phyloP scores from a whole-genome alignment of 306 rosid species.

The Begonia loranthoides region DNA sequence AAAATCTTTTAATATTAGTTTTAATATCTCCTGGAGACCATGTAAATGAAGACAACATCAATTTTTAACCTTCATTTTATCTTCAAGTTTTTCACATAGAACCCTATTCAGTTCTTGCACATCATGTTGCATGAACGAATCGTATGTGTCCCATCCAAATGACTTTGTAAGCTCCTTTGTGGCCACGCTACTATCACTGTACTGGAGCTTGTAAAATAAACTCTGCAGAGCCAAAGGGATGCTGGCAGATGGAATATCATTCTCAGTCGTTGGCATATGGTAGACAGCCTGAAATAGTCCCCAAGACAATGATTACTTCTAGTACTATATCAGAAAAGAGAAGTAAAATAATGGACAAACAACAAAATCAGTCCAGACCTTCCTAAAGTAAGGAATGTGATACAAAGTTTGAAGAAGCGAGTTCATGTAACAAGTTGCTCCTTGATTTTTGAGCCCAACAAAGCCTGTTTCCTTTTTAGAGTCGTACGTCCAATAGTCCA shows the following conservation, averaged over 20 bases:
- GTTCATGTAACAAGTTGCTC: constrained; percentile 92
- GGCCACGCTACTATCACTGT: constrained; percentile 76
- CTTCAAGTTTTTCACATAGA: constrained; percentile 79
- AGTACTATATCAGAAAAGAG: neutral
- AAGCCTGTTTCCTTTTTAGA: constrained; percentile 86
- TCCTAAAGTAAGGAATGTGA: constrained; percentile 80
- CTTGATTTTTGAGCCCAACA: constrained; percentile 90
- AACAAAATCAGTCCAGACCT: constrained; percentile 29
- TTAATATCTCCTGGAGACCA: no score
- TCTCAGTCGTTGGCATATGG: constrained; percentile 92
- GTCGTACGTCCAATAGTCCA: constrained; percentile 80
- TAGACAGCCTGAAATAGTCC: constrained; percentile 69
- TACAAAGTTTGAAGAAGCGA: constrained; percentile 77
- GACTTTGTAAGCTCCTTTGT: constrained; percentile 87
- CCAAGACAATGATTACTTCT: neutral
- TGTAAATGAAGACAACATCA: constrained; percentile 7
- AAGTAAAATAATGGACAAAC: neutral
- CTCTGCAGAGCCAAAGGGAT: constrained; percentile 87
- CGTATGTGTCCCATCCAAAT: constrained; percentile 92
- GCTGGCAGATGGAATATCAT: constrained; percentile 80
- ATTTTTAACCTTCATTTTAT: constrained; percentile 67
- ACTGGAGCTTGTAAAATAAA: constrained; percentile 80
- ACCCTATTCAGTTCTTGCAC: constrained; percentile 86
- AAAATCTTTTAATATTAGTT: no score
- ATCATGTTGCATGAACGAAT: constrained; percentile 94